Base-by-base conservation (phyloP, 2,329 filamentous ascomycete species). In the Penicillium sclerotiorum region DNA sequence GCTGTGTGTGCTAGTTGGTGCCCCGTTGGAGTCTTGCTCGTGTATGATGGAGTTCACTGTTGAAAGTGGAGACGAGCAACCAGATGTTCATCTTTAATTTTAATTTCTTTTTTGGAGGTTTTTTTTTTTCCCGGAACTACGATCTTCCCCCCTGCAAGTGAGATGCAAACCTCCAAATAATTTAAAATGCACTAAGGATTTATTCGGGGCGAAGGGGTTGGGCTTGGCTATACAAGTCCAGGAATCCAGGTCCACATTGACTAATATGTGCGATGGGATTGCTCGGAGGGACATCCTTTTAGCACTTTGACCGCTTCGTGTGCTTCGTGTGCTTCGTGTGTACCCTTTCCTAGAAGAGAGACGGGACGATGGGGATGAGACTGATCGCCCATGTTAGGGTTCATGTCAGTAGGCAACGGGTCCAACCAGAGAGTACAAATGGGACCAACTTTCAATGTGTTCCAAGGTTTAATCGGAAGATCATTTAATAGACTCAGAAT, bases 131-230 rank as follows among this genome's bases (percentile, higher is more conserved):
- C 27, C 39, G 39, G 33, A 36, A 36, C 33, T 18, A 44, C 28
- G 41, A 21, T 43, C 6, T 20, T 22, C 9, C 13, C 13, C 20
- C 12, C 47, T 50, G 42, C 47, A 50, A 37, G 32, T 41, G 28
- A 33, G 37, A 40, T 39, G 38, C 9, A 20, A 45, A 38, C 22
- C 18, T 12, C 43, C 13, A 22, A 23, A 21, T 17, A 37, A 21
- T 46, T n/a, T 27, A 45, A 27, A 7, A 21, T 13, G 32, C 22
- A 13, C 20, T 20, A 46, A n/a, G 13, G 13, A 21, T 37, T 13
- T 18, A 8, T 15, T 44, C 28, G 28, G 30, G n/a, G 42, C 13
- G 30, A 18, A 23, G 32, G 22, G 18, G 11, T 13, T 8, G 20
- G 17, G 8, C 37, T 23, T 40, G 37, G 37, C 20, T 40, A 12